Conservation (phyloP, 75 land plant species). For the Chamaecyparis obtusa region DNA sequence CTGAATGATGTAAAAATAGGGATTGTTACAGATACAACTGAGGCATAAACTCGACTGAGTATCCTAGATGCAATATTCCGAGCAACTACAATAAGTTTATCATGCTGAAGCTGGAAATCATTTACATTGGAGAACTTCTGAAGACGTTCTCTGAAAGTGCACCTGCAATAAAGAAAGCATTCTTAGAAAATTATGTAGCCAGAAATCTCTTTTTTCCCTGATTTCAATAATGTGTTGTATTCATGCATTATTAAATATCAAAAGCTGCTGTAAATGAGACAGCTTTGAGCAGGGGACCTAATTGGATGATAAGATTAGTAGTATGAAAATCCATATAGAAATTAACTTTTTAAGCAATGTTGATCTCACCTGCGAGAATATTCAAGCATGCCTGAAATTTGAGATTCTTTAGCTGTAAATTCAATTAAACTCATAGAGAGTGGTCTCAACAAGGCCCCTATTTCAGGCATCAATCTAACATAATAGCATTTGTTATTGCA, state of each 20-base stretch:
- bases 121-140: neutral
- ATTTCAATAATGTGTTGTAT: neutral
- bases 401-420: slow-evolving; percentile 62
- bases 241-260: neutral
- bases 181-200: neutral
- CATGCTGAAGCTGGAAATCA: slow-evolving; percentile 13
- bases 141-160: slow-evolving; percentile 49
- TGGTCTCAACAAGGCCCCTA: slow-evolving; percentile 85
- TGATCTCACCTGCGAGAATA: slow-evolving; percentile 64
- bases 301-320: neutral
- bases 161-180: slow-evolving; percentile 32
- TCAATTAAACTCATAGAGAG: slow-evolving; percentile 44
- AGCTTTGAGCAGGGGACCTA: neutral
- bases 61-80: slow-evolving; percentile 56
- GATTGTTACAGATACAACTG: slow-evolving; percentile 69
- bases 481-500: slow-evolving; percentile 50
- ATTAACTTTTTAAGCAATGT: neutral
- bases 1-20: slow-evolving; percentile 41
- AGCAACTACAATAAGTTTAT: slow-evolving; percentile 55
- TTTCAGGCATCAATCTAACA: slow-evolving; percentile 75
- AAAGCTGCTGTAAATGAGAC: neutral
- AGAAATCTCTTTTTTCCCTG: neutral
- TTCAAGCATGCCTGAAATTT: slow-evolving; percentile 88
- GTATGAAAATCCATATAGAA: neutral
- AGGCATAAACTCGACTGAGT: slow-evolving; percentile 60